These are phyloP conservation scores for Collybiopsis luxurians DNA, from an alignment of 768 basidiomycete genomes.

Conservation along the genomic window DNA sequence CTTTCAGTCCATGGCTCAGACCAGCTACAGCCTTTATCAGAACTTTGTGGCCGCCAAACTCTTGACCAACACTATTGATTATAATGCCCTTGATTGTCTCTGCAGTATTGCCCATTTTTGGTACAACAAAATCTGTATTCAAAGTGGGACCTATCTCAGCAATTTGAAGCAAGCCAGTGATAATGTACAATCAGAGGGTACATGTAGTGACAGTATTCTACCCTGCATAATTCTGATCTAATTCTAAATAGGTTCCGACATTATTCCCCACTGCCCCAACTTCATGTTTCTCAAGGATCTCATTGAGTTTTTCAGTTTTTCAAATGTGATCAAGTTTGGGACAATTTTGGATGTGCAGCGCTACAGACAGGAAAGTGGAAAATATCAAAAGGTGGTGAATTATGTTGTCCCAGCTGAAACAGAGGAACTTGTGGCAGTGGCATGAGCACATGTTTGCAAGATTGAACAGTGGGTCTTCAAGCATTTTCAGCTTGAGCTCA, in stretches of 20 bases:
- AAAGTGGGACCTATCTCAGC: too few species aligned
- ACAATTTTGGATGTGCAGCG: background rate
- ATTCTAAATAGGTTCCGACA: background rate
- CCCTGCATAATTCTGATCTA: too few species aligned
- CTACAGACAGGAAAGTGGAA: background rate
- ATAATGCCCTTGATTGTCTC: too few species aligned
- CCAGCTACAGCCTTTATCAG: too few species aligned
- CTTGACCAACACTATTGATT: too few species aligned
- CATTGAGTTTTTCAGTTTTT: background rate
- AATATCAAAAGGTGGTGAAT: background rate
- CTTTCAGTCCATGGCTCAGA: constrained; percentile 1
- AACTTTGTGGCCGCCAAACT: too few species aligned
- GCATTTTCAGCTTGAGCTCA: background rate
- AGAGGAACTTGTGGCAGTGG: background rate
- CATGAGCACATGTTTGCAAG: background rate
- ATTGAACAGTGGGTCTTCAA: background rate
- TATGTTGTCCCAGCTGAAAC: background rate
- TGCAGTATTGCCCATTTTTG: too few species aligned
- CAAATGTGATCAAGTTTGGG: background rate
- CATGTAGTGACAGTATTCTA: too few species aligned
- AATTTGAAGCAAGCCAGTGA: too few species aligned
- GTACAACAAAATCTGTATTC: too few species aligned
- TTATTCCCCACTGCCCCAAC: background rate
- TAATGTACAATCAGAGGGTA: too few species aligned
- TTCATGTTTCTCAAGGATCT: background rate